Conservation (phyloP, 2,329 filamentous ascomycete species). For the Madurella fahalii region DNA sequence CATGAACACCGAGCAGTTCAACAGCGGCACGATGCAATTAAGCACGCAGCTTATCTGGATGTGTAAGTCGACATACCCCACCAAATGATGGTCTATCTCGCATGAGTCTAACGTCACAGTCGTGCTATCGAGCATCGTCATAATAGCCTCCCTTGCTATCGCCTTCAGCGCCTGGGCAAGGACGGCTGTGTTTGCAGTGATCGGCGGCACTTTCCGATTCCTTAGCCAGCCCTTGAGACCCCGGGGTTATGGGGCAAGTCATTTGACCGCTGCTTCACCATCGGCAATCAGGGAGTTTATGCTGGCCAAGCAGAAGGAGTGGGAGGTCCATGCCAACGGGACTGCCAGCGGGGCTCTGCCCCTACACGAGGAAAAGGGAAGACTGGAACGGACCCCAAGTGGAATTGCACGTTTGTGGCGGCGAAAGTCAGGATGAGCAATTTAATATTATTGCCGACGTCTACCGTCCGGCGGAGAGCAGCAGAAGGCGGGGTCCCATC, state of each 20-base stretch:
- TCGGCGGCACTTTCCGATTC: slow-evolving; percentile 9
- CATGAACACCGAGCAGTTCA: slow-evolving; percentile 33
- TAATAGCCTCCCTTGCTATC: slow-evolving; percentile 16
- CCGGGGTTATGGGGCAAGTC: not conserved
- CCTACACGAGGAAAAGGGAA: slow-evolving; percentile 7
- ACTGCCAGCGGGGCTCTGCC: slow-evolving; percentile 14
- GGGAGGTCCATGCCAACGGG: slow-evolving; percentile 5
- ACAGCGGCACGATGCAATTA: slow-evolving; percentile 15
- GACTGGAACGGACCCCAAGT: not conserved
- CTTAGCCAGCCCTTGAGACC: not conserved
- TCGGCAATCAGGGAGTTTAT: slow-evolving; percentile 21
- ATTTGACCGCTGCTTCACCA: slow-evolving; percentile 17
- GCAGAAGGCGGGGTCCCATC: too few relatives aligned
- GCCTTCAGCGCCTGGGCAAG: slow-evolving; percentile 21
- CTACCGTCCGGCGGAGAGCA: too few relatives aligned
- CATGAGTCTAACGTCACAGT: slow-evolving; percentile 5
- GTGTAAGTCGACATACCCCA: slow-evolving; percentile 17
- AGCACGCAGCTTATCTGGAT: slow-evolving; percentile 19
- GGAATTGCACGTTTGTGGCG: slow-evolving; percentile 15
- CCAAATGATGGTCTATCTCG: not conserved
- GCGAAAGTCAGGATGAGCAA: slow-evolving; percentile 6
- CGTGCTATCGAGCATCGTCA: slow-evolving; percentile 18
- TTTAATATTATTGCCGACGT: too few relatives aligned
- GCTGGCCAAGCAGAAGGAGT: slow-evolving; percentile 22
- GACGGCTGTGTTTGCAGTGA: slow-evolving; percentile 12